These are phyloP conservation scores for Stephanodiscus triporus DNA, from an alignment of 108 stramenopile genomes.

Conservation along the genomic window DNA sequence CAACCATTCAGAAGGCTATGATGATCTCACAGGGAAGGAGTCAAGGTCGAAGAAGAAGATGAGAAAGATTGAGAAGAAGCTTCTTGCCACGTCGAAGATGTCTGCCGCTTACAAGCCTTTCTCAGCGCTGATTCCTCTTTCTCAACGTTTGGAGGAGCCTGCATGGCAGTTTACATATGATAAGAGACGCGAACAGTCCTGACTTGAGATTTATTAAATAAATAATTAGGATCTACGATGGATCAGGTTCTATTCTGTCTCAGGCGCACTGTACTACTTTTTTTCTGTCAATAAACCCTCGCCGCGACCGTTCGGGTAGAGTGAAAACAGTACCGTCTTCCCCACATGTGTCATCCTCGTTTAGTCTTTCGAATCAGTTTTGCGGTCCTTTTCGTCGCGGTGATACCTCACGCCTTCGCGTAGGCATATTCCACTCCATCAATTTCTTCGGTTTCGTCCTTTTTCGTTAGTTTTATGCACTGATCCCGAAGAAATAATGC, in stretches of 20 bases:
- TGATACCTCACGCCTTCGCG: neutral
- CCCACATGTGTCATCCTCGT: no score
- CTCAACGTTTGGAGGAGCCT: conserved; percentile 28
- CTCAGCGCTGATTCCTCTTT: conserved; percentile 32
- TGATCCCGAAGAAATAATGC: conserved; percentile 38
- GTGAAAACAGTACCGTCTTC: neutral
- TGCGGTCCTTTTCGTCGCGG: no score
- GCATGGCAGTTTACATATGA: conserved; percentile 31
- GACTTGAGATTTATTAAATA: neutral
- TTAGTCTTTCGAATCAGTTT: no score
- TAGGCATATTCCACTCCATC: conserved; percentile 14
- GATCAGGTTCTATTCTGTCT: neutral
- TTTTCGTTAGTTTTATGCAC: conserved; percentile 7
- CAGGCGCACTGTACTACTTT: neutral
- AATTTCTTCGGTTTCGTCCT: conserved; percentile 15
- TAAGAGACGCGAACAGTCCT: neutral
- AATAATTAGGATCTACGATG: no score
- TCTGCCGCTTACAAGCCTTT: conserved; percentile 27
- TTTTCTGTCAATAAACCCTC: no score
- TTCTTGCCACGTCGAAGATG: conserved; percentile 25
- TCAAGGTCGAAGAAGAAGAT: conserved; percentile 13
- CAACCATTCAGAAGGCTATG: neutral
- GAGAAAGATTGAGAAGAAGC: conserved; percentile 35
- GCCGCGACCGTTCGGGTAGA: no score
- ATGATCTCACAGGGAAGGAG: conserved; percentile 1